Base-by-base conservation (phyloP, 495 filamentous ascomycete genomes). In the Usnea hakonensis region DNA sequence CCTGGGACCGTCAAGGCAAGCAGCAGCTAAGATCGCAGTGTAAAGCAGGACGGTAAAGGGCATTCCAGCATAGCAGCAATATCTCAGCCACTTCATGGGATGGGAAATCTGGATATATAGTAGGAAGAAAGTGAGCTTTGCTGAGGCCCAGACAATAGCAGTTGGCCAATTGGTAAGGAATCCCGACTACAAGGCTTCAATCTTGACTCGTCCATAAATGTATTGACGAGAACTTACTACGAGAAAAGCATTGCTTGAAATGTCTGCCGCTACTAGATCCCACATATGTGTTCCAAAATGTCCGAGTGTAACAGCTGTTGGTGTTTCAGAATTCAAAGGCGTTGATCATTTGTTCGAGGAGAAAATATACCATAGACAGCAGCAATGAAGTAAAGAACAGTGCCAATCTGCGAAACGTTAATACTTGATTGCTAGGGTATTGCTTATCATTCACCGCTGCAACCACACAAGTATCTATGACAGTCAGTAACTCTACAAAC, bases 111-210 rank as follows among this genome's bases (percentile, higher is more conserved):
- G 40, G 16, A 65, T 26, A 48, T 65, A 65, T 5, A 65, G 28
- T 2, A 65, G 30, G 23, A 65, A 65, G 37, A 65, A 65, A 35
- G 46, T 61, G 26, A 61, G 48, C 33, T 65, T 65, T 21, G 41
- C 59, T 11, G 30, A 65, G 3, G 21, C 19, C 30, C n/a, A 44
- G n/a, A 62, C 28, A 16, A 56, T 17, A 3, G 33, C 9, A 19
- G 32, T 3, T 21, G 35, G 19, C 63, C 63, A 62, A 28, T 62
- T 56, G 33, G 32, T 1, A 36, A 62, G n/a, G 26, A 58, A 62
- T 14, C 19, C 44, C 30, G 52, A 14, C 58, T 62, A 35, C 32
- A 14, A 28, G 23, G 1, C 21, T 32, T 38, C 19, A 56, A 28
- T 23, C 9, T 21, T 5, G 19, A 16, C 17, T 44, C 35, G 37